Evolutionary conservation across 1,284 basidiomycete species (phyloP).

Genomic region (Pyrrhoderma lamaoense): DNA sequence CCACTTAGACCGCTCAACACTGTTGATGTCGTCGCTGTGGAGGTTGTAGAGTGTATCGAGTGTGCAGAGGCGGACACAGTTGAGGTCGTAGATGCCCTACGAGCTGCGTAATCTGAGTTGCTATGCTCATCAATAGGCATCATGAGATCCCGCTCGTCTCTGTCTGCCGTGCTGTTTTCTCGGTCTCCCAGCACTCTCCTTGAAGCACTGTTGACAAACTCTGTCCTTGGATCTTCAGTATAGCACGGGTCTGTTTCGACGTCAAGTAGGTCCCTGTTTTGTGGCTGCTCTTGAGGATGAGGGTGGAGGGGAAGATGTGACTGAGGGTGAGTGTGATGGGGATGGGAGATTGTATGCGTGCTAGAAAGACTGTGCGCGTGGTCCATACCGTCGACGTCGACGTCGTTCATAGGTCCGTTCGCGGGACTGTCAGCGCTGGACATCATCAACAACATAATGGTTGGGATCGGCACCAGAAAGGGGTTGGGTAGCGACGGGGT

Average conservation of each 20-base stretch:
- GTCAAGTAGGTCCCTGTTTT: conserved; percentile 27
- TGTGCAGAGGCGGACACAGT: conserved; percentile 49
- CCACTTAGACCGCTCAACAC: no score
- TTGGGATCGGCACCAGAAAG: not conserved
- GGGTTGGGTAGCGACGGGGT: not conserved
- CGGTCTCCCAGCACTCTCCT: no score
- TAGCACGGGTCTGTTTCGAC: not conserved
- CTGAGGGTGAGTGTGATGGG: conserved; percentile 32
- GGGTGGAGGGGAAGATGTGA: conserved; percentile 19
- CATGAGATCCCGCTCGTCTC: no score
- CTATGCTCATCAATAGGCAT: no score
- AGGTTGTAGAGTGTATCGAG: conserved; percentile 30
- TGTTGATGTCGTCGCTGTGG: not conserved
- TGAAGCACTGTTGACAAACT: no score
- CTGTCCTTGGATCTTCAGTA: not conserved
- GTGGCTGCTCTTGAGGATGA: conserved; percentile 25
- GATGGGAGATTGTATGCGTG: conserved; percentile 33
- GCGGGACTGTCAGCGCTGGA: not conserved
- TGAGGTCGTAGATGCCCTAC: conserved; percentile 34
- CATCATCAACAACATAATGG: not conserved
- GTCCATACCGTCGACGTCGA: conserved; percentile 11
- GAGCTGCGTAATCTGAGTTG: conserved; percentile 21
- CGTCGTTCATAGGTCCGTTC: conserved; percentile 1
- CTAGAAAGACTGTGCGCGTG: conserved; percentile 27
- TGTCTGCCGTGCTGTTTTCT: no score